These are phyloP conservation scores for Gentiana macrophylla DNA, from an alignment of 257 asterid species.

Conservation along the genomic window DNA sequence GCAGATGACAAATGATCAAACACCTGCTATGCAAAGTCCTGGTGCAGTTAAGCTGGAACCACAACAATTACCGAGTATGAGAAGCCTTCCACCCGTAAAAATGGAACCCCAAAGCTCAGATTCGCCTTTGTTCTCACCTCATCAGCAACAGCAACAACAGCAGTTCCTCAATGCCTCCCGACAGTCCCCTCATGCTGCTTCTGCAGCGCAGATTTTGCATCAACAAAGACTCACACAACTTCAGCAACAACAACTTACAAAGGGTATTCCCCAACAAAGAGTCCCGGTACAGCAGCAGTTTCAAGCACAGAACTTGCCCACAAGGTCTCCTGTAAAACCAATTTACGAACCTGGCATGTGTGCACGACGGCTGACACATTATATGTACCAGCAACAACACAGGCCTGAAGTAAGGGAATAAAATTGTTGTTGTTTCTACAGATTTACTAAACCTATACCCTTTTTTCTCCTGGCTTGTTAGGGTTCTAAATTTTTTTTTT, in stretches of 20 bases:
- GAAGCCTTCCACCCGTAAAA: constrained; percentile 55
- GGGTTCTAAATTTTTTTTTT: constrained; percentile 10
- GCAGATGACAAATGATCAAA: constrained; percentile 49
- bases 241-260: constrained; percentile 76
- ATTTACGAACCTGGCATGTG: constrained; percentile 97
- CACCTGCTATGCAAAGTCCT: constrained; percentile 37
- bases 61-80: constrained; percentile 53
- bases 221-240: constrained; percentile 64
- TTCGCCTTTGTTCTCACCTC: constrained; percentile 58
- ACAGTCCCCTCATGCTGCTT: constrained; percentile 54
- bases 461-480: not conserved
- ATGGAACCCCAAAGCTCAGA: constrained; percentile 76
- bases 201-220: constrained; percentile 64
- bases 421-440: not conserved
- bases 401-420: constrained; percentile 69
- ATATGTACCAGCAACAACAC: constrained; percentile 93
- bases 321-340: constrained; percentile 58
- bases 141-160: constrained; percentile 46
- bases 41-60: constrained; percentile 65
- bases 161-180: constrained; percentile 26
- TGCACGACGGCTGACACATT: constrained; percentile 88
- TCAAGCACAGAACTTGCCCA: constrained; percentile 51
- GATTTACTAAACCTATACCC: not conserved
- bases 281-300: constrained; percentile 51
- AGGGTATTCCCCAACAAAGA: constrained; percentile 75